phyloP scores from a whole-genome alignment of 169 alveolate species.

The Eimeria sp. region DNA sequence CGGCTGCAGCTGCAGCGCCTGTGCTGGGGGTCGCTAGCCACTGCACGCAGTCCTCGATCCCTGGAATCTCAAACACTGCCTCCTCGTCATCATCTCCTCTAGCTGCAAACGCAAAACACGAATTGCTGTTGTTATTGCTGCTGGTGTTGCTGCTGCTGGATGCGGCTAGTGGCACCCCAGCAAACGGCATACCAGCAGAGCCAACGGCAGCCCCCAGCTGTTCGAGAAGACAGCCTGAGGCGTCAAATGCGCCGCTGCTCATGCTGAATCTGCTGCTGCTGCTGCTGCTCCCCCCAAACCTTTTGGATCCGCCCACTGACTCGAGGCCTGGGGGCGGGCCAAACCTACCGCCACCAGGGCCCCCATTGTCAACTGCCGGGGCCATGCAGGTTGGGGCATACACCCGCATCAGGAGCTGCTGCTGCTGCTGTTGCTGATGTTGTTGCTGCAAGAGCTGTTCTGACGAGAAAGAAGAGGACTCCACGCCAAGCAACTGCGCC shows the following conservation, averaged over 20 bases:
- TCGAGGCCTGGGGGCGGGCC: slow-evolving; percentile 73
- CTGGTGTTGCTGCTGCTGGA: slow-evolving; percentile 1
- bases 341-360: slow-evolving; percentile 54
- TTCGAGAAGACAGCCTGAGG: slow-evolving; percentile 21
- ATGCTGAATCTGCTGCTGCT: slow-evolving; percentile 24
- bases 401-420: slow-evolving; percentile 48
- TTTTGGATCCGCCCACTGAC: slow-evolving; percentile 44
- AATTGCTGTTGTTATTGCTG: slow-evolving; percentile 59
- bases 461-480: not conserved
- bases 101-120: slow-evolving; percentile 64
- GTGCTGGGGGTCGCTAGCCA: slow-evolving; percentile 64
- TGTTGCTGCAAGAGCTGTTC: slow-evolving; percentile 47
- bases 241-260: slow-evolving; percentile 4
- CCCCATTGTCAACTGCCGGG: slow-evolving; percentile 2
- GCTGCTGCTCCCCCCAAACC: slow-evolving; percentile 36
- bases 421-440: slow-evolving; percentile 29
- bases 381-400: slow-evolving; percentile 43
- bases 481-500: slow-evolving; percentile 24
- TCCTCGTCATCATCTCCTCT: slow-evolving; percentile 42
- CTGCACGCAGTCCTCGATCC: slow-evolving; percentile 65
- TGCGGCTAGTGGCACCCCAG: slow-evolving; percentile 53
- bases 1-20: slow-evolving; percentile 33
- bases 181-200: slow-evolving; percentile 27
- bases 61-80: slow-evolving; percentile 59
- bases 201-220: slow-evolving; percentile 29